Evolutionary conservation across 176 grass and related monocot species (phyloP).

Genomic region (Hsuehochloa calcarea): DNA sequence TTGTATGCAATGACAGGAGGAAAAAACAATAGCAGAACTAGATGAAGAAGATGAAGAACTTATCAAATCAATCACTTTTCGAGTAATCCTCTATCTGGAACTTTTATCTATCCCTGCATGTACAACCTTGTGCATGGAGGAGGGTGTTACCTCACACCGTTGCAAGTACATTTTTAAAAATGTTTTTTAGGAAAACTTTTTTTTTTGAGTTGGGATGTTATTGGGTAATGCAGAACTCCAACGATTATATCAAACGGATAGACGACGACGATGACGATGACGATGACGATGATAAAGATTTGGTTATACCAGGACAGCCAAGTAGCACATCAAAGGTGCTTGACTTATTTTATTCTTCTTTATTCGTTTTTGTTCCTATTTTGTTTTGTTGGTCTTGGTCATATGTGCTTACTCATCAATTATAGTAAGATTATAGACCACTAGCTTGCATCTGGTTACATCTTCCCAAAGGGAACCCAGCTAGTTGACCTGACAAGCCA

Average conservation of each 20-base stretch:
- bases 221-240: constrained; percentile 57
- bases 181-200: no score
- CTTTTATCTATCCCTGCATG: constrained; percentile 23
- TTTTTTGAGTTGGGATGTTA: constrained; percentile 14
- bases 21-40: constrained; percentile 62
- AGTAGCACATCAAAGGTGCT: constrained; percentile 44
- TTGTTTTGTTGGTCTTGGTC: neutral
- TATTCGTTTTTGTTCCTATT: neutral
- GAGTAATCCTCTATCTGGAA: constrained; percentile 44
- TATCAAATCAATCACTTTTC: constrained; percentile 86
- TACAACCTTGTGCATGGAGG: neutral
- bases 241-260: constrained; percentile 82
- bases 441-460: neutral
- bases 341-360: constrained; percentile 3
- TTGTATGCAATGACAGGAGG: constrained; percentile 42
- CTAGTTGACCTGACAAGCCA: neutral
- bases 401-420: neutral
- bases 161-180: neutral
- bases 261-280: constrained; percentile 46
- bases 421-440: neutral
- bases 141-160: neutral
- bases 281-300: constrained; percentile 44
- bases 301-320: constrained; percentile 19
- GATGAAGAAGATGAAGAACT: constrained; percentile 85
- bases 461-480: neutral